Conservation (phyloP, 2,329 filamentous ascomycete genomes). For the Emericellopsis atlantica region DNA sequence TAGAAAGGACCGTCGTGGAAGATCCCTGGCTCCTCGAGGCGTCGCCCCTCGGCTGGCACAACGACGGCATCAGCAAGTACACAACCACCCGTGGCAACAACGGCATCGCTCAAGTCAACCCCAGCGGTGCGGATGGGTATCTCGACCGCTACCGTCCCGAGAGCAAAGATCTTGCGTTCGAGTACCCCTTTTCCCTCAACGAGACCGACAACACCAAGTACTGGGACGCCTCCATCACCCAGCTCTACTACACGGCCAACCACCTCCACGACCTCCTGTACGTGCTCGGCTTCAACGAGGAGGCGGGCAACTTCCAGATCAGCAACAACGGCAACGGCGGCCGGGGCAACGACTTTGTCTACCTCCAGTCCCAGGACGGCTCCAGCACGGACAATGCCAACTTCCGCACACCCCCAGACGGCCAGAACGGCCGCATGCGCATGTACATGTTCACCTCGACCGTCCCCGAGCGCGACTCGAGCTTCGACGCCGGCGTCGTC, state of each 20-base stretch:
- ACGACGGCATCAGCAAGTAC: slow-evolving; percentile 31
- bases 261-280: slow-evolving; percentile 47
- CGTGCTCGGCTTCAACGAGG: slow-evolving; percentile 42
- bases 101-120: slow-evolving; percentile 35
- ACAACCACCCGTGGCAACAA: slow-evolving; percentile 47
- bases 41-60: slow-evolving; percentile 41
- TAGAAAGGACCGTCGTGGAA: slow-evolving; percentile 25
- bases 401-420: slow-evolving; percentile 41
- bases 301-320: slow-evolving; percentile 45
- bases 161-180: slow-evolving; percentile 27
- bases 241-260: slow-evolving; percentile 50
- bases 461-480: slow-evolving; percentile 34
- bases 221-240: slow-evolving; percentile 39
- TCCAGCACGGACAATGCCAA: slow-evolving; percentile 42
- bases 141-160: slow-evolving; percentile 31
- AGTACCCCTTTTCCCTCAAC: slow-evolving; percentile 26
- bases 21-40: slow-evolving; percentile 33
- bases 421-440: slow-evolving; percentile 37
- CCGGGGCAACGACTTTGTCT: slow-evolving; percentile 35
- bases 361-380: slow-evolving; percentile 44
- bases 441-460: slow-evolving; percentile 44
- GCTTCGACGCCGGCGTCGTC: slow-evolving; percentile 47
- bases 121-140: slow-evolving; percentile 22
- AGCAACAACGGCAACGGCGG: slow-evolving; percentile 44
- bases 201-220: slow-evolving; percentile 25